Conservation (phyloP, 2,329 filamentous ascomycete genomes). For the Fusarium burgessii region DNA sequence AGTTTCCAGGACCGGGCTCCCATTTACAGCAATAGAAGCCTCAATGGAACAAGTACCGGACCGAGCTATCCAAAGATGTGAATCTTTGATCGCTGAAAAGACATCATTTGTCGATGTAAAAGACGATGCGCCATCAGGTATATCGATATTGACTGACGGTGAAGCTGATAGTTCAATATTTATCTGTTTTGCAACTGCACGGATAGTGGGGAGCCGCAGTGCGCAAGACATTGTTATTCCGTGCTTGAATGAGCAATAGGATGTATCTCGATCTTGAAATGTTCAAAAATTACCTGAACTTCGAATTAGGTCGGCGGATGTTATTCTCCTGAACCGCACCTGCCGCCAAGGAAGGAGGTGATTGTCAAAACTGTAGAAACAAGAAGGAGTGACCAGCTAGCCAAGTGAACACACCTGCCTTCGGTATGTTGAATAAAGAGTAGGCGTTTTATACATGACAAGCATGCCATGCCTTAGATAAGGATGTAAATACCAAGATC, state of each 20-base stretch:
- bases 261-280: too few relatives aligned
- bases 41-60: constrained; percentile 47
- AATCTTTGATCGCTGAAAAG: constrained; percentile 29
- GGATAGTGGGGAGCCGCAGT: constrained; percentile 46
- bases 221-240: constrained; percentile 11
- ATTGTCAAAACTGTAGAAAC: neutral
- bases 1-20: constrained; percentile 24
- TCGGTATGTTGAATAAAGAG: too few relatives aligned
- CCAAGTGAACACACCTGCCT: neutral
- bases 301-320: too few relatives aligned
- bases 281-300: too few relatives aligned
- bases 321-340: neutral
- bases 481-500: neutral
- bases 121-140: constrained; percentile 28
- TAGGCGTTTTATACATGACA: neutral
- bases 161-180: constrained; percentile 44
- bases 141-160: constrained; percentile 45
- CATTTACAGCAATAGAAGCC: constrained; percentile 43
- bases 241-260: neutral
- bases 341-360: neutral
- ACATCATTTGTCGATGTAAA: constrained; percentile 44
- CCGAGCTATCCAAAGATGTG: constrained; percentile 52
- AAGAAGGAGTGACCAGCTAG: constrained; percentile 5
- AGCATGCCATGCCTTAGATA: too few relatives aligned
- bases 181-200: constrained; percentile 35